phyloP scores from a whole-genome alignment of 108 stramenopile species.

The Skeletonema costatum region DNA sequence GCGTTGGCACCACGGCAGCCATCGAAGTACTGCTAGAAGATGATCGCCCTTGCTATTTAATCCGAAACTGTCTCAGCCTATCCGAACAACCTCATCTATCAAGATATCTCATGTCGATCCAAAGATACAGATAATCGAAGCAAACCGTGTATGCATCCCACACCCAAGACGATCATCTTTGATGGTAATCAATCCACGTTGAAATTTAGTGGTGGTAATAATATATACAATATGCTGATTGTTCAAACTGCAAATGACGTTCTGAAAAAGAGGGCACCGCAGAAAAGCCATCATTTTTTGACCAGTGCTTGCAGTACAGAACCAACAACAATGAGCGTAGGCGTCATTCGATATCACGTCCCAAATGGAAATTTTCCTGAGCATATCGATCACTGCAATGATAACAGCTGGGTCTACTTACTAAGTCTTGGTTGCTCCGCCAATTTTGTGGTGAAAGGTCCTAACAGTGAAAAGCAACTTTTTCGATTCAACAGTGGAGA shows the following conservation, averaged over 20 bases:
- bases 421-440: constrained; percentile 17
- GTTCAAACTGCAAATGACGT: neutral
- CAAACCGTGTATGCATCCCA: neutral
- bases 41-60: neutral
- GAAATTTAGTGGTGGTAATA: neutral
- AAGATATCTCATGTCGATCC: neutral
- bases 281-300: neutral
- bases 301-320: neutral
- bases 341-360: constrained; percentile 5
- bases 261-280: neutral
- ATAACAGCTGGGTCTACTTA: constrained; percentile 10
- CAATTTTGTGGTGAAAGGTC: constrained; percentile 2
- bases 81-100: neutral
- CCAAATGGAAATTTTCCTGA: constrained; percentile 8
- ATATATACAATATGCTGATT: neutral
- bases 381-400: constrained; percentile 21
- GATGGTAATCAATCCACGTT: neutral
- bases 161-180: neutral
- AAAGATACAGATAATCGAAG: neutral
- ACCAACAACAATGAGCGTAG: neutral
- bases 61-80: neutral
- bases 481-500: constrained; percentile 10
- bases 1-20: neutral
- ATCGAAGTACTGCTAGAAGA: neutral
- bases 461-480: neutral